phyloP scores from a whole-genome alignment of 2,329 filamentous ascomycete species.

The Microcyclosporella mali region DNA sequence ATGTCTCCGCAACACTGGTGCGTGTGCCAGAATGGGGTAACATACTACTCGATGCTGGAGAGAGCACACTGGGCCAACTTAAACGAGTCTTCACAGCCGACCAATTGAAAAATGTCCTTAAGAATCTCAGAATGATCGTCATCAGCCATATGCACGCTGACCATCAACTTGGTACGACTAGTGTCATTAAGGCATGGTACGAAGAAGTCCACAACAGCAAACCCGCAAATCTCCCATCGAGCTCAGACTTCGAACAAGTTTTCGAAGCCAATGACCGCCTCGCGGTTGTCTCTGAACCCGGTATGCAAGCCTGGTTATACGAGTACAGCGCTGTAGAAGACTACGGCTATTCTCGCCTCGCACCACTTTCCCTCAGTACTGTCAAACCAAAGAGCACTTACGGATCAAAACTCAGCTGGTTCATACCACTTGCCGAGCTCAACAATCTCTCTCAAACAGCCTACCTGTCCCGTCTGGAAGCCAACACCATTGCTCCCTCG shows the following conservation, averaged over 20 bases:
- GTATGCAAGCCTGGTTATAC: conserved; percentile 68
- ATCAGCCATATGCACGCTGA: conserved; percentile 96
- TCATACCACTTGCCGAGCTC: conserved; percentile 24
- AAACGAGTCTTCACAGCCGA: conserved; percentile 63
- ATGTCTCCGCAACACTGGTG: conserved; percentile 83
- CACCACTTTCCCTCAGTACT: conserved; percentile 43
- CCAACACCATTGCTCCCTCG: conserved; percentile 24
- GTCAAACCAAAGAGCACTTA: conserved; percentile 18
- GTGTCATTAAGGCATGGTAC: conserved; percentile 78
- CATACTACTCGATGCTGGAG: conserved; percentile 85
- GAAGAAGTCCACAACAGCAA: conserved; percentile 45
- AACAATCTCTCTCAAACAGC: conserved; percentile 10
- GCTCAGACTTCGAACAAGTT: conserved; percentile 25
- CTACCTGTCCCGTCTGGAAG: conserved; percentile 17
- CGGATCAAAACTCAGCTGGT: conserved; percentile 30
- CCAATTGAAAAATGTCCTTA: conserved; percentile 64
- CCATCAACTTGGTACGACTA: conserved; percentile 81
- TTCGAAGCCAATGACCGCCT: conserved; percentile 36
- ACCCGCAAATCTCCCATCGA: conserved; percentile 22
- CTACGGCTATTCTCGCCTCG: conserved; percentile 59
- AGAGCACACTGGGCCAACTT: conserved; percentile 85
- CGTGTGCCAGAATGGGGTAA: conserved; percentile 79
- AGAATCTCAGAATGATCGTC: conserved; percentile 74
- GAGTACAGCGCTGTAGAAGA: conserved; percentile 78
- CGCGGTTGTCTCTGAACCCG: conserved; percentile 60